Evolutionary conservation across 208 protist genomes (phyloP).

Genomic region (Leishmania turanica): DNA sequence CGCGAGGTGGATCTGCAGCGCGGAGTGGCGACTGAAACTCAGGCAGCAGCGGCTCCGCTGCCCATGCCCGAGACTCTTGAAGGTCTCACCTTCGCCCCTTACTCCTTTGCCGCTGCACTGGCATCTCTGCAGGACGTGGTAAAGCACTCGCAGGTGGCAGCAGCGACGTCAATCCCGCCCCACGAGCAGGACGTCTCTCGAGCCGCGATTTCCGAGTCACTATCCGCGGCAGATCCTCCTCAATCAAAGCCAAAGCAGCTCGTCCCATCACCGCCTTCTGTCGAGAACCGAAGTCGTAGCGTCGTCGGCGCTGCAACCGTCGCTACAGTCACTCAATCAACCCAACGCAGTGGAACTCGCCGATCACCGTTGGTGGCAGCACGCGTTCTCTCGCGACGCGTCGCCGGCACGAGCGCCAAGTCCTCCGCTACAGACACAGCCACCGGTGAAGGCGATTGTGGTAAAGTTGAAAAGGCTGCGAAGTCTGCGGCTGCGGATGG

Average conservation of each 20-base stretch:
- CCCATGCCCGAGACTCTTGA: neutral
- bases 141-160: neutral
- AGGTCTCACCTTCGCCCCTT: conserved; percentile 3
- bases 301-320: neutral
- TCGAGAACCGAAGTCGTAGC: neutral
- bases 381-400: conserved; percentile 4
- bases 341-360: neutral
- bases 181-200: neutral
- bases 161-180: neutral
- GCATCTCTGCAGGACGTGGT: conserved; percentile 8
- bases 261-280: neutral
- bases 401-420: neutral
- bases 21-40: neutral
- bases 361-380: conserved; percentile 13
- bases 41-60: neutral
- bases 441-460: neutral
- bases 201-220: neutral
- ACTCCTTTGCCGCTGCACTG: conserved; percentile 19
- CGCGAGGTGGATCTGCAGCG: neutral
- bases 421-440: neutral
- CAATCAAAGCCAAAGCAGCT: neutral
- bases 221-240: neutral
- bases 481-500: neutral
- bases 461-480: neutral
- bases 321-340: neutral